Conservation (phyloP, 768 basidiomycete species). For the Mycena maculata region DNA sequence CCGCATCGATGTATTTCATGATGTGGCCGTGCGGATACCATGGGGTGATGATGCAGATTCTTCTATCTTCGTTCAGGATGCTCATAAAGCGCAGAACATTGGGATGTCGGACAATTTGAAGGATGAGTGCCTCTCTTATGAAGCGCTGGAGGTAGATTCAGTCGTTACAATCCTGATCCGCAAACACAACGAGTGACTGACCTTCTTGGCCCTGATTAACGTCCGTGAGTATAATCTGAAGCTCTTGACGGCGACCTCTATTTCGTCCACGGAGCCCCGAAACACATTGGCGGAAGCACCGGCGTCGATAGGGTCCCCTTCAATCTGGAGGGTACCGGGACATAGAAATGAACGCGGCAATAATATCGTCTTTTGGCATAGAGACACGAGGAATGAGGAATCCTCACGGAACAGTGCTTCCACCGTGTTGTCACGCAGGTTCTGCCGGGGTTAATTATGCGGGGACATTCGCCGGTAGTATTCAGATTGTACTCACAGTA, state of each 20-base stretch:
- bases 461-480: too few relatives aligned
- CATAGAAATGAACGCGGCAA: background rate
- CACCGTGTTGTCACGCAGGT: slow-evolving; percentile 11
- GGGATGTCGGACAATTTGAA: slow-evolving; percentile 34
- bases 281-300: slow-evolving; percentile 35
- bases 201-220: background rate
- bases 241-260: slow-evolving; percentile 36
- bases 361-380: slow-evolving; percentile 5
- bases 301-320: background rate
- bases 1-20: slow-evolving; percentile 22
- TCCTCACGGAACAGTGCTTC: slow-evolving; percentile 1
- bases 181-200: background rate
- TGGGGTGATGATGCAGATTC: slow-evolving; percentile 40
- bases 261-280: slow-evolving; percentile 23
- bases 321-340: background rate
- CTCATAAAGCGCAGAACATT: slow-evolving; percentile 38
- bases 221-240: slow-evolving; percentile 25
- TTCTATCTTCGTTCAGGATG: slow-evolving; percentile 28
- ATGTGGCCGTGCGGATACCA: slow-evolving; percentile 46
- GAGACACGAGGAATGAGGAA: background rate
- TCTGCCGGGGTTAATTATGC: background rate
- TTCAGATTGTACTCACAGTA: background rate
- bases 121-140: slow-evolving; percentile 36
- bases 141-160: slow-evolving; percentile 24
- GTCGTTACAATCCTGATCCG: background rate